Evolutionary conservation across 176 grass and related monocot species (phyloP).

Genomic region (Urochloa ruziziensis): DNA sequence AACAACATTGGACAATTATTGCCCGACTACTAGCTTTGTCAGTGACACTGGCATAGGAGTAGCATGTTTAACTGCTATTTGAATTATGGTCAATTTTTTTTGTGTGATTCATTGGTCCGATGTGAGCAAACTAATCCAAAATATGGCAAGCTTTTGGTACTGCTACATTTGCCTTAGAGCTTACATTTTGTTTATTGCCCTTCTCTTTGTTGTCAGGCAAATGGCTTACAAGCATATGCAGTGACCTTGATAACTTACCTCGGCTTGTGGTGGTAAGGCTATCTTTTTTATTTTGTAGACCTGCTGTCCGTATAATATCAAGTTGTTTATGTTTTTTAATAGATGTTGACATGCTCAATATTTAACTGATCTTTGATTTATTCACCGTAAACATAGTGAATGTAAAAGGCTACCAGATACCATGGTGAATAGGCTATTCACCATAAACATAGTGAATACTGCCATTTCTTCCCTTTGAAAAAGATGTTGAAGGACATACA

Average conservation of each 20-base stretch:
- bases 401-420: too few relatives aligned
- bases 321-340: neutral
- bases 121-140: neutral
- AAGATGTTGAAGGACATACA: neutral
- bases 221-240: slow-evolving; percentile 96
- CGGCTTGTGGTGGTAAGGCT: slow-evolving; percentile 90
- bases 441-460: too few relatives aligned
- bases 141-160: neutral
- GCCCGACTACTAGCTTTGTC: neutral
- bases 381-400: too few relatives aligned
- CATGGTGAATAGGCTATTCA: too few relatives aligned
- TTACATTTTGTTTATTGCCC: neutral
- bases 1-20: neutral
- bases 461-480: neutral
- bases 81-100: neutral
- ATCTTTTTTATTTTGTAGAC: neutral
- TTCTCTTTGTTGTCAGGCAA: slow-evolving; percentile 54
- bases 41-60: neutral
- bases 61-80: neutral
- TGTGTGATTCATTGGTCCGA: neutral
- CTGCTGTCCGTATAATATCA: neutral
- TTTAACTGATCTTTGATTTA: neutral
- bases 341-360: neutral
- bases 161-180: neutral
- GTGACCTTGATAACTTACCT: slow-evolving; percentile 86